Conservation (phyloP, 306 rosid genomes). For the Styphnolobium japonicum region DNA sequence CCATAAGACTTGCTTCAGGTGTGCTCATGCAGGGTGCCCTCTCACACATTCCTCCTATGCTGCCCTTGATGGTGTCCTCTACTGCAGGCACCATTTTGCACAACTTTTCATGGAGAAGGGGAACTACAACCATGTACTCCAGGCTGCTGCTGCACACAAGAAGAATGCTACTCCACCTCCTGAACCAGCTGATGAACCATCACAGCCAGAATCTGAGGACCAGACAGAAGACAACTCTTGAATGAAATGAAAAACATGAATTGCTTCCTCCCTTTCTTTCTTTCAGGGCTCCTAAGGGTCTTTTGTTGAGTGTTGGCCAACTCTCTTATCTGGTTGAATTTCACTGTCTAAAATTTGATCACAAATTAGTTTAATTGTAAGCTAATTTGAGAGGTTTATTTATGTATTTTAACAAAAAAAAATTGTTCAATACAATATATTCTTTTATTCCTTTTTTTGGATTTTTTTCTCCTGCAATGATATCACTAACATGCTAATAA, state of each 20-base stretch:
- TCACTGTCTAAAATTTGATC: constrained; percentile 16
- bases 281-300: background rate
- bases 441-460: constrained; percentile 6
- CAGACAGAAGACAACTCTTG: constrained; percentile 3
- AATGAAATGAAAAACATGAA: background rate
- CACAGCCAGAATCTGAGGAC: background rate
- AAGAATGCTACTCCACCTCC: constrained; percentile 48
- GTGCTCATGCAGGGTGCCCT: constrained; percentile 93
- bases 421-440: constrained; percentile 20
- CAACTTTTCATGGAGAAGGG: constrained; percentile 99
- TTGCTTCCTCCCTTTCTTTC: background rate
- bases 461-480: background rate
- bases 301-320: constrained; percentile 16
- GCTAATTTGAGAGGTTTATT: constrained; percentile 37
- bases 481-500: constrained; percentile 27
- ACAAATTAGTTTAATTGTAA: constrained; percentile 34
- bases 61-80: constrained; percentile 90
- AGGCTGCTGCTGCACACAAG: constrained; percentile 62
- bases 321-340: constrained; percentile 17
- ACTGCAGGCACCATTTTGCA: constrained; percentile 86
- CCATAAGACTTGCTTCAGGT: constrained; percentile 93
- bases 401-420: constrained; percentile 17
- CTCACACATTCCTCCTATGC: constrained; percentile 86
- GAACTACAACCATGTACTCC: constrained; percentile 69
- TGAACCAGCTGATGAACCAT: background rate